These are phyloP conservation scores for Steccherinum ochraceum DNA, from an alignment of 768 basidiomycete species.

Conservation along the genomic window DNA sequence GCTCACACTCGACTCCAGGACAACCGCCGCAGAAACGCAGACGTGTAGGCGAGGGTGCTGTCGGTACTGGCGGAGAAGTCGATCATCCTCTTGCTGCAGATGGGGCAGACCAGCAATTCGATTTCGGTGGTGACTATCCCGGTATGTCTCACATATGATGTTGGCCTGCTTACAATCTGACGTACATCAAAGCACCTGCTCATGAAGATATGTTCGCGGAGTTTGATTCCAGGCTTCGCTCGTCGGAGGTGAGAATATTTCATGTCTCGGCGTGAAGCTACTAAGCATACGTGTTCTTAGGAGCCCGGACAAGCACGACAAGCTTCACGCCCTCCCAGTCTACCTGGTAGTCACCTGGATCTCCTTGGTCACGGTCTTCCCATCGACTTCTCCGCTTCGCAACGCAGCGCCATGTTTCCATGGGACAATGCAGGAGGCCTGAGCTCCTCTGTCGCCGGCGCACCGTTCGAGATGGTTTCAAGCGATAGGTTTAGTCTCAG, in stretches of 20 bases:
- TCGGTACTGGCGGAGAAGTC: conserved; percentile 4
- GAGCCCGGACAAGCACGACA: conserved; percentile 83
- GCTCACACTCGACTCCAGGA: conserved; percentile 23
- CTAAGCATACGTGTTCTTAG: conserved; percentile 29
- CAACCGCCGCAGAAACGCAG: conserved; percentile 44
- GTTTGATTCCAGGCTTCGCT: conserved; percentile 29
- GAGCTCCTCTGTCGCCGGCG: conserved; percentile 48
- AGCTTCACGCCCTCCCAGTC: conserved; percentile 51
- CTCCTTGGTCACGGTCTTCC: conserved; percentile 32
- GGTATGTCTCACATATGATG: no score
- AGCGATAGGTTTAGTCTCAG: conserved; percentile 44
- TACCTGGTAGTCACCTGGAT: conserved; percentile 43
- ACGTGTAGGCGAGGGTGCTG: conserved; percentile 24
- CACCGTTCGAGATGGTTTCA: conserved; percentile 27
- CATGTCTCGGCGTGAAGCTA: not conserved
- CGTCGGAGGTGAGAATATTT: conserved; percentile 50
- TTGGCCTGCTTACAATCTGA: no score
- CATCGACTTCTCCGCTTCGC: conserved; percentile 40
- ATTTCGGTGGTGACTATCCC: no score
- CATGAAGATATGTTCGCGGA: not conserved
- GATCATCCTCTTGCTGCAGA: no score
- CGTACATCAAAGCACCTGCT: not conserved
- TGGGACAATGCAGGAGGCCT: conserved; percentile 70
- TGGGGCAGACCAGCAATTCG: no score
- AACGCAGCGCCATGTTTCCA: conserved; percentile 68